Evolutionary conservation across 1,139 yeast species (phyloP).

Genomic region (Candida dubliniensis): DNA sequence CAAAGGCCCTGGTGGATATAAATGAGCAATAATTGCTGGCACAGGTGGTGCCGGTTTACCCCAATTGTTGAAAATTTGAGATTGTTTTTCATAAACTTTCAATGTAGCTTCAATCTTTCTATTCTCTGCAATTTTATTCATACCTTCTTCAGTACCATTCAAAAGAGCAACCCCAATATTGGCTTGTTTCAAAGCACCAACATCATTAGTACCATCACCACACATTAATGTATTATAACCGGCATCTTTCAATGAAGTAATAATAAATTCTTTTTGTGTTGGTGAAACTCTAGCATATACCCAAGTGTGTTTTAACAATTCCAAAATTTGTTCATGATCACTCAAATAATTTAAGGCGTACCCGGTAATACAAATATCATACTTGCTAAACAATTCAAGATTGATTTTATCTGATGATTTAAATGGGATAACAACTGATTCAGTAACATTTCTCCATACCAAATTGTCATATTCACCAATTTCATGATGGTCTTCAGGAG

Average conservation of each 20-base stretch:
- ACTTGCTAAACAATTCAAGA: constrained; percentile 55
- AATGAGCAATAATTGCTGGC: constrained; percentile 84
- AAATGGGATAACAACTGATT: constrained; percentile 69
- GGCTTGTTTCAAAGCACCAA: constrained; percentile 98
- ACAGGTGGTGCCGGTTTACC: constrained; percentile 82
- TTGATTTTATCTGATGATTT: constrained; percentile 62
- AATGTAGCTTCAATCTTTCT: constrained; percentile 65
- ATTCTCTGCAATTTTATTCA: constrained; percentile 85
- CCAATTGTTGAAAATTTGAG: constrained; percentile 77
- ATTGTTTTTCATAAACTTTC: constrained; percentile 81
- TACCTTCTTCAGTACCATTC: constrained; percentile 94
- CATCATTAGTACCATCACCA: constrained; percentile 99
- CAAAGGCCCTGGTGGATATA: constrained; percentile 92
- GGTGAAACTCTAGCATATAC: constrained; percentile 98
- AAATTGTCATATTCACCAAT: constrained; percentile 56
- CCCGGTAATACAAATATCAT: constrained; percentile 93
- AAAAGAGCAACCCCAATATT: constrained; percentile 95
- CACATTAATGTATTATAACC: constrained; percentile 97
- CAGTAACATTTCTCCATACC: constrained; percentile 85
- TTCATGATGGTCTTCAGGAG: constrained; percentile 67
- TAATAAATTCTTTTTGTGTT: constrained; percentile 85
- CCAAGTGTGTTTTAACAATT: constrained; percentile 87
- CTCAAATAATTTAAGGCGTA: constrained; percentile 72
- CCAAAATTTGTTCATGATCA: constrained; percentile 65
- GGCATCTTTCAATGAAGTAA: constrained; percentile 78